A percentile compares a stretch with the other conserved stretches of the same genome.
Evolutionary conservation across 495 filamentous ascomycete species (phyloP).

Genomic region (Neurospora sp.): DNA sequence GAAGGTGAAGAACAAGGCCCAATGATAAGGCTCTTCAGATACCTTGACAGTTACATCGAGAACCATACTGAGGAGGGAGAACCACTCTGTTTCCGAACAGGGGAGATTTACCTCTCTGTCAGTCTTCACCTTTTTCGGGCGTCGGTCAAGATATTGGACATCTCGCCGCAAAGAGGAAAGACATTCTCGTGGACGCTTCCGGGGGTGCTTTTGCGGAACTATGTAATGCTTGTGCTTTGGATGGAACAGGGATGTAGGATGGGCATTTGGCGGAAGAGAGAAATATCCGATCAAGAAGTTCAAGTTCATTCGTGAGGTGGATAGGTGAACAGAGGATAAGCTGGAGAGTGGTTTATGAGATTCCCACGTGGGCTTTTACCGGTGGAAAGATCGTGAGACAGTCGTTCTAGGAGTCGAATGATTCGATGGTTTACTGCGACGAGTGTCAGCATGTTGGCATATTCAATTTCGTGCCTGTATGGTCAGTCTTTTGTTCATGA

Average conservation of each 20-base stretch:
- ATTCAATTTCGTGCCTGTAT: neutral
- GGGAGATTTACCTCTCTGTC: neutral
- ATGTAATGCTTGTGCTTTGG: neutral
- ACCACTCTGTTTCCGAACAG: neutral
- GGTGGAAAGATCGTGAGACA: neutral
- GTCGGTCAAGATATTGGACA: too few relatives aligned
- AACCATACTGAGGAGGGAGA: too few relatives aligned
- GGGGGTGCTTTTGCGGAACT: too few relatives aligned
- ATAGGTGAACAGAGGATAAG: neutral
- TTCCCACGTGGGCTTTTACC: neutral
- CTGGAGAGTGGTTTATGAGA: neutral
- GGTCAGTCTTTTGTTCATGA: neutral
- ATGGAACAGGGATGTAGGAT: neutral
- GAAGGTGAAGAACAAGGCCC: too few relatives aligned
- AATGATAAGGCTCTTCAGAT: neutral
- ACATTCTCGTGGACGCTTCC: too few relatives aligned
- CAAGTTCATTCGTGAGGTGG: neutral
- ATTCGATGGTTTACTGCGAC: neutral
- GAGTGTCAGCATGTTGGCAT: neutral
- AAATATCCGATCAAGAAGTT: neutral
- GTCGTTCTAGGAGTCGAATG: neutral
- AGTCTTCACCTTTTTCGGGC: too few relatives aligned
- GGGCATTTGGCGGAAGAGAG: neutral
- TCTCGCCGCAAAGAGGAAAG: too few relatives aligned
- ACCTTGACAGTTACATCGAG: too few relatives aligned